Percentiles rank a stretch among this genome's conserved stretches.
Evolutionary conservation across 495 filamentous ascomycete species (phyloP).

Genomic region (Sordaria brevicollis): DNA sequence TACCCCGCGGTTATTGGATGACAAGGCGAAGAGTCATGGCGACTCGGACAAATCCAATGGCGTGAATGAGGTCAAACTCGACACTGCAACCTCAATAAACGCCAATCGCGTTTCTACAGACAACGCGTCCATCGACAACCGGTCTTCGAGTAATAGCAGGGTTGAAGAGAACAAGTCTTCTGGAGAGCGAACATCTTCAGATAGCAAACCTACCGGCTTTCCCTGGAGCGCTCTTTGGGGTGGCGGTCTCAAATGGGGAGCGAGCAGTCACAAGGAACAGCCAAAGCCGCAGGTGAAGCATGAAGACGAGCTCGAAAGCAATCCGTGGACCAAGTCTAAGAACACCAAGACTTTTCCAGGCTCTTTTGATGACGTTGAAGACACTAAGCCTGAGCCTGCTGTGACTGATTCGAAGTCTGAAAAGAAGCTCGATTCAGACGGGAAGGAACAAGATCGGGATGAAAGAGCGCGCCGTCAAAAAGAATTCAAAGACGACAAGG

Average conservation of each 20-base stretch:
- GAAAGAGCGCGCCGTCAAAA: neutral
- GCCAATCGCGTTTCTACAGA: conserved; percentile 23
- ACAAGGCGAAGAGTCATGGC: neutral
- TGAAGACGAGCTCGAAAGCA: conserved; percentile 18
- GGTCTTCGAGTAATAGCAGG: neutral
- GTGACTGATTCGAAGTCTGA: neutral
- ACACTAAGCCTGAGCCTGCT: neutral
- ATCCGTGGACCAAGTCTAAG: conserved; percentile 36
- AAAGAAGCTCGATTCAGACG: neutral
- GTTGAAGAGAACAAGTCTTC: neutral
- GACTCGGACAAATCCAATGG: conserved; percentile 22
- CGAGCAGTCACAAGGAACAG: neutral
- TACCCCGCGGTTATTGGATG: neutral
- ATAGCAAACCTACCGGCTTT: neutral
- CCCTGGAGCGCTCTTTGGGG: neutral
- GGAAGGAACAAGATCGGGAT: neutral
- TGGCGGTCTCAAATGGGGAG: neutral
- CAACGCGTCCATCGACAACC: conserved; percentile 11
- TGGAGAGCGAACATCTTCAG: neutral
- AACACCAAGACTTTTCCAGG: conserved; percentile 34
- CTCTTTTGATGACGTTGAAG: conserved; percentile 22
- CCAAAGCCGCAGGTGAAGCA: conserved; percentile 7
- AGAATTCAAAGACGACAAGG: neutral
- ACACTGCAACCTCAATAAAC: conserved; percentile 31
- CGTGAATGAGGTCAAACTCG: conserved; percentile 42